Evolutionary conservation across 306 rosid species (phyloP).

Genomic region (Pterocarpus macrocarpus): DNA sequence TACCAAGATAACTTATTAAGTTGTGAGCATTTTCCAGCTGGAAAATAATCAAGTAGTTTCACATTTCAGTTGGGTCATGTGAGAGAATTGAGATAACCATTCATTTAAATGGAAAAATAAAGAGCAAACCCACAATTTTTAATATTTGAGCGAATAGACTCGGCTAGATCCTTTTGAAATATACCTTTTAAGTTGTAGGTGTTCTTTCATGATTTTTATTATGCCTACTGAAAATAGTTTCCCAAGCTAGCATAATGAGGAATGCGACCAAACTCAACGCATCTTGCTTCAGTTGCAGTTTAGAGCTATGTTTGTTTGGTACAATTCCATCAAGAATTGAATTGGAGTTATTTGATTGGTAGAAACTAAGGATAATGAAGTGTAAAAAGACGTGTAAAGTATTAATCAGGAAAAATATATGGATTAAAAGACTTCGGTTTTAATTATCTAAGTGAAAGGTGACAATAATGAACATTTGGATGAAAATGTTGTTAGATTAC

Average conservation of each 20-base stretch:
- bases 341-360: neutral
- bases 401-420: neutral
- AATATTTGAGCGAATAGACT: constrained; percentile 2
- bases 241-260: neutral
- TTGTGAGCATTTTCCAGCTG: constrained; percentile 21
- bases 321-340: neutral
- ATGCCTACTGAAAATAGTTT: too few relatives aligned
- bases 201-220: too few relatives aligned
- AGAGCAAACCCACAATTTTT: neutral
- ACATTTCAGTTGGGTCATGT: neutral
- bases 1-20: neutral
- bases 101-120: neutral
- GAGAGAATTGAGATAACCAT: constrained; percentile 2
- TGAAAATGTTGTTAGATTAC: neutral
- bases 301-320: constrained; percentile 3
- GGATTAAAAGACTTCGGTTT: neutral
- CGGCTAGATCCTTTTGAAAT: neutral
- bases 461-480: neutral
- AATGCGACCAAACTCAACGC: neutral
- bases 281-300: constrained; percentile 3
- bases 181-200: neutral
- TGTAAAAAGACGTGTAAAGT: neutral
- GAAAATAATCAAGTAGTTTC: constrained; percentile 27
- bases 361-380: neutral
- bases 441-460: neutral